A percentile compares a stretch with the other conserved stretches of the same genome.
These are phyloP conservation scores for Neurospora sp. DNA, from an alignment of 2,329 filamentous ascomycete species.

Conservation along the genomic window DNA sequence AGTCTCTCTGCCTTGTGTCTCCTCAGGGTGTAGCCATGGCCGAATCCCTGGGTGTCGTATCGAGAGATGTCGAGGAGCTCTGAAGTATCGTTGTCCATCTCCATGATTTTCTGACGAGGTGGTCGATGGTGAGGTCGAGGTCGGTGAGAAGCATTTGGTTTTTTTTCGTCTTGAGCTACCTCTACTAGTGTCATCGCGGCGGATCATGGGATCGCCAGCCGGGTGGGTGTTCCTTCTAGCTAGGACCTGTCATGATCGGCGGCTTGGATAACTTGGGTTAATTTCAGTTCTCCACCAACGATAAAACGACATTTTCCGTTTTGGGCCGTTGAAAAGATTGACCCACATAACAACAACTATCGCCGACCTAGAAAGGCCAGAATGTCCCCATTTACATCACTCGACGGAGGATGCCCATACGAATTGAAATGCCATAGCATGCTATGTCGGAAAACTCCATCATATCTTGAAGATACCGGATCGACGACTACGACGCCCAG, in stretches of 20 bases:
- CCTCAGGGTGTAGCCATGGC: not conserved
- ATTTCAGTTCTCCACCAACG: too few species aligned
- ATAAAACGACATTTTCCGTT: not conserved
- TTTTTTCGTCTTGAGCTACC: too few species aligned
- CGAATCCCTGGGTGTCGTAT: conserved; percentile 5
- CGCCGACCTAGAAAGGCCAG: not conserved
- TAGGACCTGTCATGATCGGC: not conserved
- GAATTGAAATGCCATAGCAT: not conserved
- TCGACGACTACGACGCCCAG: not conserved
- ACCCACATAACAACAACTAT: not conserved
- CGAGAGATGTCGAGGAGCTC: not conserved
- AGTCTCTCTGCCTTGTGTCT: conserved; percentile 3
- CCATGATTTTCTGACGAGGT: not conserved
- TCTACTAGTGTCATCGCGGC: too few species aligned
- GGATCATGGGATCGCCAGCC: not conserved
- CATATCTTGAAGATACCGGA: not conserved
- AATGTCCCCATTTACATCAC: not conserved
- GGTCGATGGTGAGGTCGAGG: not conserved
- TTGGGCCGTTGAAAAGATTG: not conserved
- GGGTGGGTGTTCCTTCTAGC: not conserved
- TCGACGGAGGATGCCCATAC: not conserved
- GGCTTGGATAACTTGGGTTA: not conserved
- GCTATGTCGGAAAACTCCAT: not conserved
- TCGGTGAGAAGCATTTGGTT: not conserved
- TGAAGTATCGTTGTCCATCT: conserved; percentile 1